Percentiles rank a stretch among this genome's conserved stretches.
Evolutionary conservation across 2,329 filamentous ascomycete species (phyloP).

Genomic region (Epichloe glyceriae): DNA sequence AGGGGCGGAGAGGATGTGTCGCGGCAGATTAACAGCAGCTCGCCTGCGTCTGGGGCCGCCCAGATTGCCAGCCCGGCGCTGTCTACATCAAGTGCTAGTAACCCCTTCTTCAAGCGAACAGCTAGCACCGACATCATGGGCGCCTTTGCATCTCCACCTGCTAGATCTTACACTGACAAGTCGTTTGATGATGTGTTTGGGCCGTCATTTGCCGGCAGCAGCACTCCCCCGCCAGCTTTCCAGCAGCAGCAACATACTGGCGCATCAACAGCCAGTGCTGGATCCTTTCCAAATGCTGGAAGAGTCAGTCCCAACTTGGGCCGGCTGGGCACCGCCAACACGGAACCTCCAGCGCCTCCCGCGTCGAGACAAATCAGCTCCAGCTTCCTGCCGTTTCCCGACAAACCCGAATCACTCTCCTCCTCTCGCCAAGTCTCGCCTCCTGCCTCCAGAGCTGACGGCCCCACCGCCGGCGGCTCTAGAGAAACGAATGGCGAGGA

Average conservation of each 20-base stretch:
- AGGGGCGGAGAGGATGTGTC: slow-evolving; percentile 48
- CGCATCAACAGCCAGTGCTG: slow-evolving; percentile 38
- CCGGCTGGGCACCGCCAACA: slow-evolving; percentile 45
- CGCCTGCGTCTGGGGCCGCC: slow-evolving; percentile 32
- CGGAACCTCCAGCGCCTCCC: slow-evolving; percentile 49
- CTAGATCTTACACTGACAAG: slow-evolving; percentile 43
- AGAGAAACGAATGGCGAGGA: slow-evolving; percentile 11
- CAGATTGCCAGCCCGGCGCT: slow-evolving; percentile 56
- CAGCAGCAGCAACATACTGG: slow-evolving; percentile 46
- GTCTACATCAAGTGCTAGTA: slow-evolving; percentile 64
- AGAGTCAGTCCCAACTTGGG: slow-evolving; percentile 49
- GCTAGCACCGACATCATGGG: slow-evolving; percentile 48
- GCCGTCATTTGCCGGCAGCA: slow-evolving; percentile 37
- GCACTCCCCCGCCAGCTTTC: slow-evolving; percentile 27
- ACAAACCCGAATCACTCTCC: slow-evolving; percentile 53
- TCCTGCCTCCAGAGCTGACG: slow-evolving; percentile 45
- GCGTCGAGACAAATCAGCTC: slow-evolving; percentile 69
- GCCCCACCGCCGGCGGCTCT: slow-evolving; percentile 21
- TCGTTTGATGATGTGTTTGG: slow-evolving; percentile 84
- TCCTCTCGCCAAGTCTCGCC: slow-evolving; percentile 71
- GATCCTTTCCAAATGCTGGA: slow-evolving; percentile 32
- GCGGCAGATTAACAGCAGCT: slow-evolving; percentile 37
- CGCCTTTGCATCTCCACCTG: slow-evolving; percentile 35
- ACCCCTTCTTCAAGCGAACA: slow-evolving; percentile 80
- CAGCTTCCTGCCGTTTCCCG: slow-evolving; percentile 58